Evolutionary conservation across 768 basidiomycete genomes (phyloP), one percentile per base, ranked within the genome.

Genomic region (Mycena crocata): DNA sequence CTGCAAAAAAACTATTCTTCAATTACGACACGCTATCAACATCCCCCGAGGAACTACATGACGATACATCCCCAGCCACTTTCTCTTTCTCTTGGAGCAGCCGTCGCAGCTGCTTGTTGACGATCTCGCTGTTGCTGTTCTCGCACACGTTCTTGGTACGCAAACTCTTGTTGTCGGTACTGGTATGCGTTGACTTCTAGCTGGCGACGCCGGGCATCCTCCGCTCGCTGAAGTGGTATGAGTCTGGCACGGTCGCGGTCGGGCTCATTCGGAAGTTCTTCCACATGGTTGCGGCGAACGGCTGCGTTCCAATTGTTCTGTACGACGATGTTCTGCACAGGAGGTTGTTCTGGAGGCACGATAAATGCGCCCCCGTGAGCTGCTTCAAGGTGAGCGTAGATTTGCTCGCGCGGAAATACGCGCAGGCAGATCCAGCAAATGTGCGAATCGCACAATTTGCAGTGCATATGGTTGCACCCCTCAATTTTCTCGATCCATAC

Each of bases 381-480:
- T 1, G 7, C 15, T 10, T 49, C 48, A 75, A 83, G 81, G 45
- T 83, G 82, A 0, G 8, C 1, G 49, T 84, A 82, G 19, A 83
- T 78, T 7, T 74, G 71, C 0, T 34, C 62, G 0, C 4, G 23
- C 0, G 62, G 64, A 50, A 89, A 89, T 6, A 78, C 52, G 10
- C 75, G 75, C 78, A 87, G 74, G 62, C 89, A 90, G 10, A 75
- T 75, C 89, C 87, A 88, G 64, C 86, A 87, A 28, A 87, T 81
- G 70, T 89, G 86, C 13, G 80, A 80, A 4, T 83, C 82, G 69
- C 87, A 88, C n/a, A n/a, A n/a, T 57, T 62, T 76, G 72, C 87
- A 89, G 2, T 71, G 65, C 76, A 88, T 83, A 71, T 87, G 87
- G 72, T 88, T 87, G 74, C 87, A 89, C 0, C 87, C 87, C 28